These are phyloP conservation scores for Cardamine occulta DNA, from an alignment of 345 rosid genomes.

Conservation along the genomic window DNA sequence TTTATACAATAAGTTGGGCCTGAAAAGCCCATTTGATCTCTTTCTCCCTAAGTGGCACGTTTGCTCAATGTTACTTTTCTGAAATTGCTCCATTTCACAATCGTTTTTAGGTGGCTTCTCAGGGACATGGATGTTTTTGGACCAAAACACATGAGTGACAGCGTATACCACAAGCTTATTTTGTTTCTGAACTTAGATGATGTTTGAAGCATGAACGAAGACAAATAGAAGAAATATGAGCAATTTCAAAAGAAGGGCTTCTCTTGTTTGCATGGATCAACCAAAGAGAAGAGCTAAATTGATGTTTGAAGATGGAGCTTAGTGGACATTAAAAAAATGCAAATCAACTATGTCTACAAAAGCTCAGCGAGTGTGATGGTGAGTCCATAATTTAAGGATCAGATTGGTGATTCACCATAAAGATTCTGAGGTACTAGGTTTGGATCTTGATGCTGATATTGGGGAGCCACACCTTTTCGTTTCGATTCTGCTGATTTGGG, in stretches of 20 bases:
- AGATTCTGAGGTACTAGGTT: neutral
- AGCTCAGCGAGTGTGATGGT: neutral
- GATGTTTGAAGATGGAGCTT: neutral
- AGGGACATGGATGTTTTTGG: neutral
- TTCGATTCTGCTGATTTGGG: neutral
- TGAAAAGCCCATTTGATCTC: constrained; percentile 5
- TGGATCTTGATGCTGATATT: neutral
- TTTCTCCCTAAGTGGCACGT: neutral
- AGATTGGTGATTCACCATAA: neutral
- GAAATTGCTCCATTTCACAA: neutral
- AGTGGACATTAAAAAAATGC: neutral
- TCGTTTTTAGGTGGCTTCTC: neutral
- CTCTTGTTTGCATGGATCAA: neutral
- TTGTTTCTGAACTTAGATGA: neutral
- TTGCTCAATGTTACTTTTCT: neutral
- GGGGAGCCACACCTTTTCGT: neutral
- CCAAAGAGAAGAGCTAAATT: neutral
- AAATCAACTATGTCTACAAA: neutral
- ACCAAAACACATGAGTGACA: neutral
- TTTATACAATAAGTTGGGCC: constrained; percentile 11
- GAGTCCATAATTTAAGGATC: neutral
- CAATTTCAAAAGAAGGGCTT: neutral
- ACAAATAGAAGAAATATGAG: neutral
- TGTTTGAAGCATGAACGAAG: neutral
- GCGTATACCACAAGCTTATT: neutral